Evolutionary conservation across 768 basidiomycete species (phyloP).

Genomic region (Lentinula aciculospora): DNA sequence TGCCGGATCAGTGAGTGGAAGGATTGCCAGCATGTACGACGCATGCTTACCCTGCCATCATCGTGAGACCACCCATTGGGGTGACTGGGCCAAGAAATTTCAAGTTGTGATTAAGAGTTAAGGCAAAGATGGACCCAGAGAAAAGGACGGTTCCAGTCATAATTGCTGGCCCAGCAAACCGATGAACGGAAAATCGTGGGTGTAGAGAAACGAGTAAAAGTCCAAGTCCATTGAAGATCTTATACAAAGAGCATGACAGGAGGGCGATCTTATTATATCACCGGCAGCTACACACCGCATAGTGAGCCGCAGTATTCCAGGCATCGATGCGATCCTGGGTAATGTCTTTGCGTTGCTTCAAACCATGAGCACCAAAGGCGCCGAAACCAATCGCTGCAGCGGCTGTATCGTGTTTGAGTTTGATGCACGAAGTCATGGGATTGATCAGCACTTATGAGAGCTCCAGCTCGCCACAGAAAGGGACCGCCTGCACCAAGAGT

Average conservation of each 20-base stretch:
- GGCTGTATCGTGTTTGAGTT: neutral
- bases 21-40: neutral
- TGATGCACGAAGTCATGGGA: neutral
- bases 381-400: neutral
- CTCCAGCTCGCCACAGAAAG: slow-evolving; percentile 36
- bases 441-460: slow-evolving; percentile 29
- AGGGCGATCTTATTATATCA: neutral
- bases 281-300: slow-evolving; percentile 38
- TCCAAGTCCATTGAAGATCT: slow-evolving; percentile 69
- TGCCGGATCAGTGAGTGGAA: slow-evolving; percentile 3
- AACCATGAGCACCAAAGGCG: slow-evolving; percentile 66
- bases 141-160: slow-evolving; percentile 51
- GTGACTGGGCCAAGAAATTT: slow-evolving; percentile 59
- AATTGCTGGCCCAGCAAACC: slow-evolving; percentile 67
- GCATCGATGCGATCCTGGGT: slow-evolving; percentile 48
- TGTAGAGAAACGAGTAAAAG: slow-evolving; percentile 60
- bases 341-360: slow-evolving; percentile 41
- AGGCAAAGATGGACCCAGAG: slow-evolving; percentile 55
- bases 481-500: slow-evolving; percentile 14
- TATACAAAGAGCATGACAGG: slow-evolving; percentile 8
- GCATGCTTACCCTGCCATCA: slow-evolving; percentile 60
- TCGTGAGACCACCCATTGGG: slow-evolving; percentile 55
- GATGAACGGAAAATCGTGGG: slow-evolving; percentile 50
- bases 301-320: slow-evolving; percentile 60
- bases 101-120: slow-evolving; percentile 45